Conservation (phyloP, 352 stramenopile genomes). For the Globisporangium cylindrosporum region DNA sequence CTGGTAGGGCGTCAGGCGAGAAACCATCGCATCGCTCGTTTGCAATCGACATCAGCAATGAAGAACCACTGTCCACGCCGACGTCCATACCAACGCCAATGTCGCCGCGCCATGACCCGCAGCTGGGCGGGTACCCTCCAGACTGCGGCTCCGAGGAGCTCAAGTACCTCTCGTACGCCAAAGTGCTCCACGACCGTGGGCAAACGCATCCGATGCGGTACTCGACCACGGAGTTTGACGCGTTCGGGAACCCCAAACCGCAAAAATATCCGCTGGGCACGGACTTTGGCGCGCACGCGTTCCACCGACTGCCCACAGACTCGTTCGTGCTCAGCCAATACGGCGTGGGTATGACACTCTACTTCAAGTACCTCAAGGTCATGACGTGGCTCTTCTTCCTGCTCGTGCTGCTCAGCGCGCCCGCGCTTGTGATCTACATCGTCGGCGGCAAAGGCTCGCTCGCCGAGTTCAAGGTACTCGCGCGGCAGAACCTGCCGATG, state of each 20-base stretch:
- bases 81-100: slow-evolving; percentile 5
- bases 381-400: slow-evolving; percentile 83
- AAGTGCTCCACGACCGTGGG: slow-evolving; percentile 65
- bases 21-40: not conserved
- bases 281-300: slow-evolving; percentile 78
- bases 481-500: slow-evolving; percentile 60
- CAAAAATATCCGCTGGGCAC: slow-evolving; percentile 56
- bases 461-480: slow-evolving; percentile 56
- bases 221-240: slow-evolving; percentile 50
- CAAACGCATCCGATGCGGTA: slow-evolving; percentile 77
- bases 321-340: slow-evolving; percentile 77
- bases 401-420: slow-evolving; percentile 61
- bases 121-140: slow-evolving; percentile 66
- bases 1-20: not conserved
- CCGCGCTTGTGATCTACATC: slow-evolving; percentile 61
- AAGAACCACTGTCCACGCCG: not conserved
- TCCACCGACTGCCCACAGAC: slow-evolving; percentile 71
- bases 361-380: slow-evolving; percentile 89
- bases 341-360: slow-evolving; percentile 69
- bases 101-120: slow-evolving; percentile 50
- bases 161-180: slow-evolving; percentile 81
- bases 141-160: slow-evolving; percentile 71
- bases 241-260: slow-evolving; percentile 49
- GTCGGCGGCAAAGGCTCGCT: slow-evolving; percentile 55
- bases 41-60: slow-evolving; percentile 6